Evolutionary conservation across 139 green algal species (phyloP).

Genomic region (Micractinium sp.): DNA sequence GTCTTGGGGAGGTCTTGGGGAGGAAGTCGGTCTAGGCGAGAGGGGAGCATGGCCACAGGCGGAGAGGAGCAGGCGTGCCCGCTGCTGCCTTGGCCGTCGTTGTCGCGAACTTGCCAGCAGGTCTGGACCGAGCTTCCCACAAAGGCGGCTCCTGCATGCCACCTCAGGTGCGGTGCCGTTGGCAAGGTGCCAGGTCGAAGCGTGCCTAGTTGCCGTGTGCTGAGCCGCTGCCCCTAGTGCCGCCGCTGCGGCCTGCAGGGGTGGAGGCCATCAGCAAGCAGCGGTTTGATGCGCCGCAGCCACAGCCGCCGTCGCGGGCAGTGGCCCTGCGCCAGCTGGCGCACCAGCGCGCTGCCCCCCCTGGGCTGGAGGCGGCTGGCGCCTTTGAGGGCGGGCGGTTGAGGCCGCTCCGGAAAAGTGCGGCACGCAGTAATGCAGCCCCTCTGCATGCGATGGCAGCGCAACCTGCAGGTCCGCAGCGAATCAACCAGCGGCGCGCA

Average conservation of each 20-base stretch:
- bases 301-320: neutral
- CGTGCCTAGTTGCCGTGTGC: no score
- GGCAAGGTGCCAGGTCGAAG: no score
- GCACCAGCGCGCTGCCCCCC: neutral
- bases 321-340: neutral
- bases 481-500: no score
- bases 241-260: neutral
- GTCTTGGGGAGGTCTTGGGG: neutral
- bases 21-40: no score
- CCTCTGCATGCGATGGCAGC: neutral
- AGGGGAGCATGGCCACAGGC: no score
- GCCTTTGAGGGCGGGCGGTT: no score
- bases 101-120: no score
- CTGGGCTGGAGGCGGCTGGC: neutral
- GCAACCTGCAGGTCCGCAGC: neutral
- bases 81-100: no score
- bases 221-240: neutral
- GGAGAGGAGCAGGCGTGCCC: no score
- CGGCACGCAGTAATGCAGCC: neutral
- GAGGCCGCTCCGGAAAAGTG: neutral
- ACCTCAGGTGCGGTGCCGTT: no score
- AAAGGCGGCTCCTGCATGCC: neutral
- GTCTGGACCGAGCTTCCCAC: no score
- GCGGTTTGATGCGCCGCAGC: neutral
- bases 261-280: slow-evolving; percentile 37